Evolutionary conservation across 23 red algal genomes (phyloP).

Genomic region (Cyanidiococcus yangmingshanensis): DNA sequence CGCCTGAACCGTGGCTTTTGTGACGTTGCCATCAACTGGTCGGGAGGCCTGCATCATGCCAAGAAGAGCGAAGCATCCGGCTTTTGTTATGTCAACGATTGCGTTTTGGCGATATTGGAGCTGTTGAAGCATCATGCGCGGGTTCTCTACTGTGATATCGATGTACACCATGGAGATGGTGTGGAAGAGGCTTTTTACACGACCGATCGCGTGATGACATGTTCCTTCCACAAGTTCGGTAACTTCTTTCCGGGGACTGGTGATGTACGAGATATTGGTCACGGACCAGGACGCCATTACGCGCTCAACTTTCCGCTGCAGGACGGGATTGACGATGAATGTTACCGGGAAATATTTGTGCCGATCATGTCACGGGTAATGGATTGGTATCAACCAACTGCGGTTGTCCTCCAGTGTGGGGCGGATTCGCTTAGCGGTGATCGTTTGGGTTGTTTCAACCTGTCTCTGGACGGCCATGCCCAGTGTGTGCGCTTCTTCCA

Average conservation of each 20-base stretch:
- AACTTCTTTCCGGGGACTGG: constrained; percentile 97
- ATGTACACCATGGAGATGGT: constrained; percentile 98
- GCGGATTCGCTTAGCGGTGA: constrained; percentile 95
- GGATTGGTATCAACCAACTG: constrained; percentile 95
- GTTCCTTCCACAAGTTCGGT: constrained; percentile 96
- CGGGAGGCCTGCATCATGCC: constrained; percentile 92
- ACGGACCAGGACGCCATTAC: constrained; percentile 68
- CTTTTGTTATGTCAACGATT: constrained; percentile 98
- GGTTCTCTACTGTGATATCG: constrained; percentile 94
- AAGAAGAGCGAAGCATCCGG: constrained; percentile 95
- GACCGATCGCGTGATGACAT: constrained; percentile 96
- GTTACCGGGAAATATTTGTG: constrained; percentile 66
- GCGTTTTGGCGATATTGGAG: constrained; percentile 91
- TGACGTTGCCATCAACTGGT: constrained; percentile 95
- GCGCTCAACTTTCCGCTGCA: constrained; percentile 86
- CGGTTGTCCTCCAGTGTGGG: constrained; percentile 89
- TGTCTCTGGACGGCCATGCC: constrained; percentile 68
- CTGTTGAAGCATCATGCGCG: constrained; percentile 81
- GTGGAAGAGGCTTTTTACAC: constrained; percentile 99
- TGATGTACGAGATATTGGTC: constrained; percentile 71
- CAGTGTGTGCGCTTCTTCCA: constrained; percentile 90
- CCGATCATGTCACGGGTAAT: constrained; percentile 81
- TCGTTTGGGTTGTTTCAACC: constrained; percentile 91
- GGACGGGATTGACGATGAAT: constrained; percentile 95
- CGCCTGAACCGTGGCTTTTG: constrained; percentile 66